Evolutionary conservation across 2,329 filamentous ascomycete species (phyloP).

Genomic region (Purpureocillium takamizusanense): DNA sequence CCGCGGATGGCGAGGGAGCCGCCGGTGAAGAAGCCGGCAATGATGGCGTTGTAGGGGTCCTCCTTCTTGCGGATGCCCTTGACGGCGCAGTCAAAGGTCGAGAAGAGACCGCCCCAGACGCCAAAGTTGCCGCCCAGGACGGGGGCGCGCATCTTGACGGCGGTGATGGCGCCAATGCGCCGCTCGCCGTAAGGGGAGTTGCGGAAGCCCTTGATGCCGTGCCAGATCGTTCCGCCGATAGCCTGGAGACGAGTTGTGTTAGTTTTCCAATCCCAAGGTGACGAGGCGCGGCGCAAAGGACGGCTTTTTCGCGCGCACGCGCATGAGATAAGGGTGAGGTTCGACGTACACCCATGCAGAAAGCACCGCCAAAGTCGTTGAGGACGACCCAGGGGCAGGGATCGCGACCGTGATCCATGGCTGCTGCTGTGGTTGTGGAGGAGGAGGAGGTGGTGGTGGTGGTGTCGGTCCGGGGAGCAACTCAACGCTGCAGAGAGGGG

Average conservation of each 20-base stretch:
- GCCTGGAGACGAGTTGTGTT: slow-evolving; percentile 35
- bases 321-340: slow-evolving; percentile 2
- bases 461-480: not conserved
- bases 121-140: slow-evolving; percentile 97
- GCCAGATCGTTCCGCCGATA: slow-evolving; percentile 81
- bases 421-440: not conserved
- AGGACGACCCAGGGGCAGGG: slow-evolving; percentile 95
- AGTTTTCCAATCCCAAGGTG: slow-evolving; percentile 1
- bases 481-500: not conserved
- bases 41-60: slow-evolving; percentile 96
- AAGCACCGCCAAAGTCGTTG: slow-evolving; percentile 95
- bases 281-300: not conserved
- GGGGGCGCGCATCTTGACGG: slow-evolving; percentile 93
- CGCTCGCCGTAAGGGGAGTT: slow-evolving; percentile 89
- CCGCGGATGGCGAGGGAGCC: slow-evolving; percentile 87
- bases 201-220: slow-evolving; percentile 90
- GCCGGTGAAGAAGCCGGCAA: slow-evolving; percentile 93
- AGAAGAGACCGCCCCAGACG: slow-evolving; percentile 94
- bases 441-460: not conserved
- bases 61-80: slow-evolving; percentile 95
- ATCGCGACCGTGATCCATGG: slow-evolving; percentile 92
- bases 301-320: no score
- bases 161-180: slow-evolving; percentile 89
- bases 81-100: slow-evolving; percentile 90
- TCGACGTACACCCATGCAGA: slow-evolving; percentile 79